These are phyloP conservation scores for Cyberlindnera maclurae DNA, from an alignment of 805 yeast species.

Conservation along the genomic window DNA sequence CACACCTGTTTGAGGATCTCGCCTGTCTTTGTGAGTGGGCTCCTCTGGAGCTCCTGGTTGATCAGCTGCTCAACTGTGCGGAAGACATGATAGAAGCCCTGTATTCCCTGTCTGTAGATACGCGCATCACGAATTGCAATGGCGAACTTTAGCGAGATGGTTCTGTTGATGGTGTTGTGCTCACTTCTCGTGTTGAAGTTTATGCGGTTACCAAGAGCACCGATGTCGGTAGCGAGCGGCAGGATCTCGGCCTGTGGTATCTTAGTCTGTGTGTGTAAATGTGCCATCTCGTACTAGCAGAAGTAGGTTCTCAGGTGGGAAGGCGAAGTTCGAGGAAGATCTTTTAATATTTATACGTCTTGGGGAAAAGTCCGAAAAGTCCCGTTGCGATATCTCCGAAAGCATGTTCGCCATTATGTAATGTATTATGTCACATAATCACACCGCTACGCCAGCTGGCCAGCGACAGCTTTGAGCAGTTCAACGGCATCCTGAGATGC, in stretches of 20 bases:
- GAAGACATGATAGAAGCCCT: constrained; percentile 64
- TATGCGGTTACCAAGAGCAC: constrained; percentile 79
- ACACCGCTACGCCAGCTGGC: not conserved
- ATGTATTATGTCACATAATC: not conserved
- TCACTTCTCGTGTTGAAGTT: constrained; percentile 57
- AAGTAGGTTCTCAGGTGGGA: too few species aligned
- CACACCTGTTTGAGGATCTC: constrained; percentile 52
- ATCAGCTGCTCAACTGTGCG: constrained; percentile 52
- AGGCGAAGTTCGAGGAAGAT: not conserved
- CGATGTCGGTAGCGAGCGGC: constrained; percentile 74
- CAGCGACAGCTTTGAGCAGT: constrained; percentile 27
- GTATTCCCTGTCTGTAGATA: constrained; percentile 76
- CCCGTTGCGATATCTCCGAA: not conserved
- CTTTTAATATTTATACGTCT: not conserved
- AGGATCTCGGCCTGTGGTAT: constrained; percentile 44
- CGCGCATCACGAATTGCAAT: constrained; percentile 69
- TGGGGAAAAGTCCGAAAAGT: not conserved
- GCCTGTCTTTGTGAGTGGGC: constrained; percentile 20
- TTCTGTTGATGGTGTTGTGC: constrained; percentile 64
- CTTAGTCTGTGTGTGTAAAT: constrained; percentile 12
- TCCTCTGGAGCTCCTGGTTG: constrained; percentile 35
- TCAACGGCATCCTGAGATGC: constrained; percentile 32
- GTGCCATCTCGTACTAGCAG: constrained; percentile 1
- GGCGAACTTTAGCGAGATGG: constrained; percentile 63
- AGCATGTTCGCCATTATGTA: not conserved